Evolutionary conservation across 768 basidiomycete genomes (phyloP).

Genomic region (Lactarius evosmus): DNA sequence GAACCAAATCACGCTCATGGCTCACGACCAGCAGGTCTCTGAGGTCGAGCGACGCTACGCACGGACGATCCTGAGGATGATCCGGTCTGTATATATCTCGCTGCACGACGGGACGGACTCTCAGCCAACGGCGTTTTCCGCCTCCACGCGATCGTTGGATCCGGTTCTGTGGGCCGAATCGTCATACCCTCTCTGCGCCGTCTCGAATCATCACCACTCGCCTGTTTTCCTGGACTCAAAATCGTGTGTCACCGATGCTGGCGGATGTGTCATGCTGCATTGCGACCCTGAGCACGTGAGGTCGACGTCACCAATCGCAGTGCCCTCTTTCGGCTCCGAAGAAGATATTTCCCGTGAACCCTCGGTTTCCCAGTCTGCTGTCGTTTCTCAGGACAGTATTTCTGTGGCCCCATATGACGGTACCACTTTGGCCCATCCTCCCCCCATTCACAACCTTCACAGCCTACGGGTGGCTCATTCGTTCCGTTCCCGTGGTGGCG

Average conservation of each 20-base stretch:
- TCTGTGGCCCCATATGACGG: background rate
- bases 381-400: background rate
- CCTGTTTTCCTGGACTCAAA: background rate
- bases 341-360: background rate
- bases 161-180: constrained; percentile 20
- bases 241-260: background rate
- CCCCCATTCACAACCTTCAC: background rate
- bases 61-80: constrained; percentile 20
- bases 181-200: constrained; percentile 15
- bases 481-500: background rate
- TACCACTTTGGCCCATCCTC: background rate
- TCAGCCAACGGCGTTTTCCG: constrained; percentile 15
- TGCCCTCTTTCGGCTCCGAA: background rate
- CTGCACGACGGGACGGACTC: constrained; percentile 24
- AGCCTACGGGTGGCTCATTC: background rate
- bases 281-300: background rate
- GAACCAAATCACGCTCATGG: constrained; percentile 17
- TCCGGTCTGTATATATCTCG: constrained; percentile 18
- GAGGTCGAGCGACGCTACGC: constrained; percentile 22
- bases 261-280: background rate
- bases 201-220: constrained; percentile 9
- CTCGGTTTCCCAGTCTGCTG: background rate
- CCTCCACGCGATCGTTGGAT: constrained; percentile 20
- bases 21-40: background rate
- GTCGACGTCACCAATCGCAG: constrained; percentile 1